Conservation (phyloP, 176 grass and related monocot genomes). For the Cenchrus fungigraminus region DNA sequence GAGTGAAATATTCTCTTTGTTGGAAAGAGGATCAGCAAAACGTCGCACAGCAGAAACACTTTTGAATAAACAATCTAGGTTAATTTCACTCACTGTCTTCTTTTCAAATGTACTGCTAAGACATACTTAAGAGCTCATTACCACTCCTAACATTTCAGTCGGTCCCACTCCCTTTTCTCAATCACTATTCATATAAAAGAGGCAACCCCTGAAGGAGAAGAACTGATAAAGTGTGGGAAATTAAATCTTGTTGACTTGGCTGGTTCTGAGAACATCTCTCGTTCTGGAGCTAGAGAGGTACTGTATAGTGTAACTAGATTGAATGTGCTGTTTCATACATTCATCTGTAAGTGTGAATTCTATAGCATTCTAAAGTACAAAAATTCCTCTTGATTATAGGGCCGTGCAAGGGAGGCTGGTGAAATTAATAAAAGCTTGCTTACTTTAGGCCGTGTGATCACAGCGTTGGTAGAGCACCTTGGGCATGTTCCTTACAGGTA, state of each 20-base stretch:
- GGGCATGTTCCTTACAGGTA: conserved; percentile 98
- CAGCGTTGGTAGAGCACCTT: conserved; percentile 92
- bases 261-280: conserved; percentile 96
- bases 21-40: conserved; percentile 97
- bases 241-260: conserved; percentile 93
- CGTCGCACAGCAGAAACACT: conserved; percentile 92
- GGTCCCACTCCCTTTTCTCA: conserved; percentile 95
- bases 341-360: conserved; percentile 3
- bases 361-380: conserved; percentile 14
- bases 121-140: conserved; percentile 26
- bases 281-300: conserved; percentile 98
- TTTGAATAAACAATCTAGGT: conserved; percentile 99
- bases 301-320: conserved; percentile 8
- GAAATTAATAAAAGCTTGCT: conserved; percentile 99
- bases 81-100: background rate
- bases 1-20: conserved; percentile 83
- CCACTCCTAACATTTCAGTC: conserved; percentile 60
- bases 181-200: conserved; percentile 99
- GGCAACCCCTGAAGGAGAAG: conserved; percentile 98
- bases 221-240: conserved; percentile 97
- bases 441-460: conserved; percentile 96
- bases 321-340: background rate
- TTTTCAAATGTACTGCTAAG: conserved; percentile 9
- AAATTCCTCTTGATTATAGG: conserved; percentile 54
- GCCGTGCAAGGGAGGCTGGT: conserved; percentile 94